Evolutionary conservation across 768 basidiomycete species (phyloP).

Genomic region (Rhizopogon roseolus): DNA sequence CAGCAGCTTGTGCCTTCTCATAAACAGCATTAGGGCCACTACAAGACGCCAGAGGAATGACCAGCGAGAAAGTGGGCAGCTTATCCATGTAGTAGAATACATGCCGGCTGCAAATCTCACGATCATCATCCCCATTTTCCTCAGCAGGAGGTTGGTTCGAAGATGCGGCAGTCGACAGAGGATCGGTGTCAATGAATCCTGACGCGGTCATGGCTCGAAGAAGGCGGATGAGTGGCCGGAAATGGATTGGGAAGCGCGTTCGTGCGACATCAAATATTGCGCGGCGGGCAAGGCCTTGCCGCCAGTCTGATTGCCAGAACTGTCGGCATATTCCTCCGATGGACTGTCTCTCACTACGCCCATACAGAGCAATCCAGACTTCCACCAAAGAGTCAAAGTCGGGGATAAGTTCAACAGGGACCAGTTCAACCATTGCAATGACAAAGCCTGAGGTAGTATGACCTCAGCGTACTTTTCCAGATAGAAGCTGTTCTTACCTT

Average conservation of each 20-base stretch:
- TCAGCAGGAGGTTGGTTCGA: constrained; percentile 41
- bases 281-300: constrained; percentile 59
- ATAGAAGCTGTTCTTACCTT: constrained; percentile 49
- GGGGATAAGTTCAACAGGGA: constrained; percentile 72
- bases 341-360: constrained; percentile 59
- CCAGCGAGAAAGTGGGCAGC: constrained; percentile 70
- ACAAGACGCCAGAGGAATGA: constrained; percentile 58
- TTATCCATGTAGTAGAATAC: constrained; percentile 75
- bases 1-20: constrained; percentile 52
- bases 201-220: constrained; percentile 73
- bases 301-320: constrained; percentile 81
- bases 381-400: constrained; percentile 69
- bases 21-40: constrained; percentile 68
- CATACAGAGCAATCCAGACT: constrained; percentile 77
- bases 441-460: constrained; percentile 53
- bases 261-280: constrained; percentile 81
- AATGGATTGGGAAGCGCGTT: constrained; percentile 78
- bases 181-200: constrained; percentile 74
- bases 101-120: constrained; percentile 56
- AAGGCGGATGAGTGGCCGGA: constrained; percentile 63
- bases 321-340: constrained; percentile 69
- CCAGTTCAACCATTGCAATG: constrained; percentile 67
- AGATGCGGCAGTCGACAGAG: constrained; percentile 42
- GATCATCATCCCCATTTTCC: constrained; percentile 38
- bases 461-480: not conserved